phyloP scores from a whole-genome alignment of 768 basidiomycete genomes.

The Leccinum fibrillosum region DNA sequence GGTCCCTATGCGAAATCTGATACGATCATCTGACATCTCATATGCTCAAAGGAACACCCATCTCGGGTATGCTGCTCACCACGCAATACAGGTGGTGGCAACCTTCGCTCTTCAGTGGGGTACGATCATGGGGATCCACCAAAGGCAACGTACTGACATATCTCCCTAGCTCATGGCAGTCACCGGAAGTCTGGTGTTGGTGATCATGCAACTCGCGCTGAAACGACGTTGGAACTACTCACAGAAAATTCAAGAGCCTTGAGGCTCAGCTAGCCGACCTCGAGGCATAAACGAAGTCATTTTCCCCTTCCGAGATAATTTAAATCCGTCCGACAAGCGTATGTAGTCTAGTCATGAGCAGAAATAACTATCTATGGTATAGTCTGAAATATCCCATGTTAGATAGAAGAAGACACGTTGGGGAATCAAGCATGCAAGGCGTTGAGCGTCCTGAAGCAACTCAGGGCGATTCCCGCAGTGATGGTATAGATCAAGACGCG shows the following conservation, averaged over 20 bases:
- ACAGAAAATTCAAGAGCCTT: background rate
- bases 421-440: constrained; percentile 41
- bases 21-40: background rate
- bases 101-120: constrained; percentile 51
- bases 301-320: background rate
- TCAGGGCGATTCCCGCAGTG: constrained; percentile 48
- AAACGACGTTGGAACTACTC: background rate
- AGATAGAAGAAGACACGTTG: too few relatives aligned
- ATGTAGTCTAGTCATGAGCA: background rate
- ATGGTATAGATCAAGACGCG: constrained; percentile 60
- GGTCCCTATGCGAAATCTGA: constrained; percentile 3
- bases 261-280: background rate
- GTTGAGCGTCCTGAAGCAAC: constrained; percentile 60
- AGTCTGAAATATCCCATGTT: background rate
- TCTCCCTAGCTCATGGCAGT: constrained; percentile 8
- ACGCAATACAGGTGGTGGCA: constrained; percentile 53
- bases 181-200: background rate
- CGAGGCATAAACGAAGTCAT: background rate
- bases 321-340: background rate
- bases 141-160: background rate
- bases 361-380: background rate
- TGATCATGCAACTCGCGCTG: constrained; percentile 8
- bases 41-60: constrained; percentile 43
- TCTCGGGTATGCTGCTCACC: constrained; percentile 54
- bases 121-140: constrained; percentile 5